Evolutionary conservation across 2,329 filamentous ascomycete species (phyloP).

Genomic region (Allantophomopsis lycopodina): DNA sequence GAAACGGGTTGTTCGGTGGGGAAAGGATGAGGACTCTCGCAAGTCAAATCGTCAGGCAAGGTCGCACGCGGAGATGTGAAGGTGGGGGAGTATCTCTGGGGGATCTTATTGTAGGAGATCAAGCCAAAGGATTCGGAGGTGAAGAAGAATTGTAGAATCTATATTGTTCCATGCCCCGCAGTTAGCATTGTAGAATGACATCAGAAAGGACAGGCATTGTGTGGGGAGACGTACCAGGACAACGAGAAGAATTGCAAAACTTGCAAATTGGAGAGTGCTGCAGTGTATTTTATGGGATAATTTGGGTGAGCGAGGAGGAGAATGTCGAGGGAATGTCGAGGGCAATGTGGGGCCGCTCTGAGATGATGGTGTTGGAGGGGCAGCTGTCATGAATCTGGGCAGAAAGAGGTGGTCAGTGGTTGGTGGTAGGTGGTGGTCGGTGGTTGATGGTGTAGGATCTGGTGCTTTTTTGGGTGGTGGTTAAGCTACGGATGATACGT

Average conservation of each 20-base stretch:
- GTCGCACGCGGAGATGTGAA: constrained; percentile 29
- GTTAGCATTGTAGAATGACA: constrained; percentile 2
- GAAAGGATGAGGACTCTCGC: constrained; percentile 40
- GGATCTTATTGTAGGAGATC: constrained; percentile 18
- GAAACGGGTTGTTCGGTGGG: constrained; percentile 38
- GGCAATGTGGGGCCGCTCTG: too few species aligned
- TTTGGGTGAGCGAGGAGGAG: too few species aligned
- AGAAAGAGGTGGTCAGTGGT: too few species aligned
- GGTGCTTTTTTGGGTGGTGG: too few species aligned
- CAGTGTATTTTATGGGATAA: background rate
- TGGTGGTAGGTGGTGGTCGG: too few species aligned
- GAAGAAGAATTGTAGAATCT: constrained; percentile 39
- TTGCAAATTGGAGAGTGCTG: constrained; percentile 18
- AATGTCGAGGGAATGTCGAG: too few species aligned
- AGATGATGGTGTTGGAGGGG: too few species aligned
- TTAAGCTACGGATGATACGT: too few species aligned
- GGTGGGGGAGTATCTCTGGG: constrained; percentile 14
- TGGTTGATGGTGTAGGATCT: too few species aligned
- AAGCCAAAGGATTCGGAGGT: constrained; percentile 8
- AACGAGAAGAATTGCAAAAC: constrained; percentile 15
- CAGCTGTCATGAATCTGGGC: too few species aligned
- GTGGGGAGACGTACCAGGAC: constrained; percentile 14
- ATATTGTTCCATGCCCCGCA: constrained; percentile 6
- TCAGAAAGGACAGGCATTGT: constrained; percentile 1
- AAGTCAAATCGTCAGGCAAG: constrained; percentile 30